Base-by-base conservation (phyloP, 1,284 basidiomycete genomes). In the Sporisorium iseilematis-ciliati region DNA sequence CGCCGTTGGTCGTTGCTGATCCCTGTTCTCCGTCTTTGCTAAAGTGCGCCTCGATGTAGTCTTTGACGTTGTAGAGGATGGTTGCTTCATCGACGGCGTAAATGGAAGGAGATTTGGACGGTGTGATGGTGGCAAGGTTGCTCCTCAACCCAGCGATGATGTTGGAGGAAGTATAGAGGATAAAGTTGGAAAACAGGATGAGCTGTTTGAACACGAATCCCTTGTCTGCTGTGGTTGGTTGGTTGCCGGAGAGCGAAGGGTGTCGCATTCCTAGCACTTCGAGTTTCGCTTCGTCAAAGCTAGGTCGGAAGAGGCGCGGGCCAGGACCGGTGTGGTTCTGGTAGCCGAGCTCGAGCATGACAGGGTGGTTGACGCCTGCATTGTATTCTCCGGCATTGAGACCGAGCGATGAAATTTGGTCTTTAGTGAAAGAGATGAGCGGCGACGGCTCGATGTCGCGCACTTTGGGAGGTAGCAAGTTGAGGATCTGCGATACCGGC, bases 201-300 rank as follows among this genome's bases (percentile, higher is more conserved):
- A 64, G 33, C 49, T 77, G 75, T 48, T 77, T 77, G 51, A 45
- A 73, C 4, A 67, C 64, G 51, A 73, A 73, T 3, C 65, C 75
- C 49, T 68, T 62, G 16, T 72, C 65, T 3, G 73, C 73, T 1
- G 51, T 29, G 11, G 45, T 49, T 0, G 72, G 72, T 50, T 75
- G 72, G 25, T 69, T 49, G 14, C 40, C 53, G 0, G 56, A n/a
- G 3, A 75, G 46, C 16, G 59, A 54, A 7, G 75, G 75, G 26
- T 73, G 75, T 7, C 69, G 62, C 62, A 77, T 59, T 7, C 66
- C 69, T 18, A 73, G 63, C 2, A 77, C 43, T 25, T 77, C 75
- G 45, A 77, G 70, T 52, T 77, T 77, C 31, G 75, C 75, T 49
- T 77, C 75, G 46, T 70, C 63, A 35, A 77, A 77, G 54, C 58